Evolutionary conservation across 805 yeast genomes (phyloP).

Genomic region (Brettanomyces bruxellensis): DNA sequence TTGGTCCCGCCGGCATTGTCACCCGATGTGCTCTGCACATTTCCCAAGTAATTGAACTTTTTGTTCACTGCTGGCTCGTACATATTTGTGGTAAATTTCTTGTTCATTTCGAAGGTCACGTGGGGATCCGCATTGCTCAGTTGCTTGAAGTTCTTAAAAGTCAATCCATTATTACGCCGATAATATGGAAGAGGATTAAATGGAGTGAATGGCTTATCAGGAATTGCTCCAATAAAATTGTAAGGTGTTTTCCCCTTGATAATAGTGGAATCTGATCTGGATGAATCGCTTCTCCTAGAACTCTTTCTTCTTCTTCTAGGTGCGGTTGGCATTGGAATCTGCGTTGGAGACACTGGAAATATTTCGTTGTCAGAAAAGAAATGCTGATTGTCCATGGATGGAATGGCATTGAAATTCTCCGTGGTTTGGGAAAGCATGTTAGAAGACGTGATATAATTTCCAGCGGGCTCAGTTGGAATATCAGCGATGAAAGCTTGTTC

Average conservation of each 20-base stretch:
- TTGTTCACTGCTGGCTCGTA: slow-evolving; percentile 18
- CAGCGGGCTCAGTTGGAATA: not conserved
- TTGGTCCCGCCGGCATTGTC: slow-evolving; percentile 2
- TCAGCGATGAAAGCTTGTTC: not conserved
- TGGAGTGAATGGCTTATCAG: slow-evolving; percentile 1
- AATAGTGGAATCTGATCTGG: not conserved
- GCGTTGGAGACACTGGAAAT: not conserved
- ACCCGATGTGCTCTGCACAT: not conserved
- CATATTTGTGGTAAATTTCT: slow-evolving; percentile 8
- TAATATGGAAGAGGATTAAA: slow-evolving; percentile 1
- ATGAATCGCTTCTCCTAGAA: not conserved
- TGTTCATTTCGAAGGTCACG: slow-evolving; percentile 11
- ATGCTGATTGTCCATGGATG: too few relatives aligned
- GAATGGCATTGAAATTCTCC: too few relatives aligned
- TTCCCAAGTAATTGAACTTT: slow-evolving; percentile 3
- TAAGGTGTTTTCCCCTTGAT: not conserved
- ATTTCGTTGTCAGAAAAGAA: not conserved
- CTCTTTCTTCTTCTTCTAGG: not conserved
- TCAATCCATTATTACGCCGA: slow-evolving; percentile 3
- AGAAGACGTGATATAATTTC: not conserved
- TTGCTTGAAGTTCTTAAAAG: slow-evolving; percentile 7
- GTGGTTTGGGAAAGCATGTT: too few relatives aligned
- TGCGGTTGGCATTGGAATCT: not conserved
- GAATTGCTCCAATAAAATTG: not conserved
- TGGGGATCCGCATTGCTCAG: slow-evolving; percentile 3